Evolutionary conservation across 2,329 filamentous ascomycete species (phyloP).

Genomic region (Coleophoma cylindrospora): DNA sequence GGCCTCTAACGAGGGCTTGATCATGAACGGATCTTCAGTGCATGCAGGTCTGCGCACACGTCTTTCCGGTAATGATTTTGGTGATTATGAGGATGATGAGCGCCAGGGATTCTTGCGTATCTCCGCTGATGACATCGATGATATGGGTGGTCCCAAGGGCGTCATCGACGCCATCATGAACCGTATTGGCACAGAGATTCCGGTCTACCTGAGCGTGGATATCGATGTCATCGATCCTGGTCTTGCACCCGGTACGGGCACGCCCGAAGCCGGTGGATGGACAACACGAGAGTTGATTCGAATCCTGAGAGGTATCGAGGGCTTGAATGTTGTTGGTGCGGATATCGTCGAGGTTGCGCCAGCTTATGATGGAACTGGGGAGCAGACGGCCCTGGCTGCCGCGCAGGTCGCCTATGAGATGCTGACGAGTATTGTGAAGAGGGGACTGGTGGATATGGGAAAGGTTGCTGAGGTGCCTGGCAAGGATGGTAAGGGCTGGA

Average conservation of each 20-base stretch:
- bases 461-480: constrained; percentile 17
- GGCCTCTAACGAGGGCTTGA: constrained; percentile 73
- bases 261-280: constrained; percentile 88
- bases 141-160: constrained; percentile 61
- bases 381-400: constrained; percentile 77
- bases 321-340: constrained; percentile 78
- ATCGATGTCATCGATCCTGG: constrained; percentile 78
- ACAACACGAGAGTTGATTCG: constrained; percentile 82
- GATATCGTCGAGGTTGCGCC: constrained; percentile 89
- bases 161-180: constrained; percentile 67
- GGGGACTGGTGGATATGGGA: constrained; percentile 35
- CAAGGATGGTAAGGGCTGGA: constrained; percentile 10
- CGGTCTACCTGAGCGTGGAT: constrained; percentile 77
- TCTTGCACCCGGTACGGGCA: constrained; percentile 71
- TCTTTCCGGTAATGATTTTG: constrained; percentile 59
- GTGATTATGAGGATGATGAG: constrained; percentile 67
- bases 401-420: constrained; percentile 84
- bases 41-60: constrained; percentile 81
- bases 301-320: constrained; percentile 77
- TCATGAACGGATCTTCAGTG: constrained; percentile 68
- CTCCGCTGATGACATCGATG: constrained; percentile 82
- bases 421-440: constrained; percentile 70
- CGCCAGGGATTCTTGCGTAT: constrained; percentile 76
- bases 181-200: constrained; percentile 67
- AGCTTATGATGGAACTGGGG: constrained; percentile 74